Conservation (phyloP, 371 early-diverging fungal genomes). For the Gilbertella persicaria region DNA sequence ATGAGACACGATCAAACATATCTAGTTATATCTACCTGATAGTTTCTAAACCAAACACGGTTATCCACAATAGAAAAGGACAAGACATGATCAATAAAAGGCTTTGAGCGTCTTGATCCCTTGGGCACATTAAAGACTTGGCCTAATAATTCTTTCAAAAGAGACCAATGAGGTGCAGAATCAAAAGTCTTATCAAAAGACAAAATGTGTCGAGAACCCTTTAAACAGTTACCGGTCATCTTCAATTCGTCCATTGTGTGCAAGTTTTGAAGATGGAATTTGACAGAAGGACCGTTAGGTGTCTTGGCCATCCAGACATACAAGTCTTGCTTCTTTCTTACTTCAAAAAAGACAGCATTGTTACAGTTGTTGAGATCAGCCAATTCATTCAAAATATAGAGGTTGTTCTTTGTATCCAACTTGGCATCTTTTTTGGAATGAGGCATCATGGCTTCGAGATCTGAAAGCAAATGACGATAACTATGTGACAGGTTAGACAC, state of each 20-base stretch:
- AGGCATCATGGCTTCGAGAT: conserved; percentile 85
- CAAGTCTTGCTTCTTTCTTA: conserved; percentile 88
- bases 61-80: conserved; percentile 88
- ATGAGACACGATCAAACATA: not conserved
- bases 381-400: conserved; percentile 90
- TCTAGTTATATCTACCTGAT: conserved; percentile 65
- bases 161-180: conserved; percentile 72
- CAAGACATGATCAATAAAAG: conserved; percentile 95
- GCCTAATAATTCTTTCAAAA: conserved; percentile 89
- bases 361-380: conserved; percentile 97
- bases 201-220: conserved; percentile 93
- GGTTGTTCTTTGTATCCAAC: conserved; percentile 88
- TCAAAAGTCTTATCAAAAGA: conserved; percentile 95
- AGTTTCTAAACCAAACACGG: conserved; percentile 95
- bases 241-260: conserved; percentile 98
- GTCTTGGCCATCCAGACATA: conserved; percentile 96
- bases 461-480: conserved; percentile 89
- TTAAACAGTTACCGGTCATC: conserved; percentile 97
- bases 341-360: conserved; percentile 95
- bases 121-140: conserved; percentile 91
- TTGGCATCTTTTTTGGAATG: conserved; percentile 95
- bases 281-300: conserved; percentile 93
- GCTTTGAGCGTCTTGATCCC: conserved; percentile 88
- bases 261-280: conserved; percentile 94
- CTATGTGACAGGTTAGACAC: conserved; percentile 40